These are phyloP conservation scores for Aschersonia sp. DNA, from an alignment of 2,329 filamentous ascomycete species.

Conservation along the genomic window DNA sequence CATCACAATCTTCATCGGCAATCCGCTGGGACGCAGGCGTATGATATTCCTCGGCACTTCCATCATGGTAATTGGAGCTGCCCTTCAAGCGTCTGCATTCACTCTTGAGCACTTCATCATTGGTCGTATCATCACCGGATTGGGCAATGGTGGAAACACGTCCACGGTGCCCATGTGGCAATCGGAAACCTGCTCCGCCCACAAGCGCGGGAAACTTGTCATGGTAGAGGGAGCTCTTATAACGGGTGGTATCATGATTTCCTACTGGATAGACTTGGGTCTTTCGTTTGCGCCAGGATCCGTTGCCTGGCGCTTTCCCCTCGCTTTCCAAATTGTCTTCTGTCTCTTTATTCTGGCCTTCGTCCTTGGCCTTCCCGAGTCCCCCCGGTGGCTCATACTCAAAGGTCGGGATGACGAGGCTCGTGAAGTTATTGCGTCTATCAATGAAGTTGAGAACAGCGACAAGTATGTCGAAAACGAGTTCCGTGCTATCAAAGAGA, in stretches of 20 bases:
- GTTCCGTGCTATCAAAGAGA: conserved; percentile 46
- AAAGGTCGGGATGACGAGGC: conserved; percentile 32
- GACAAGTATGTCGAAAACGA: conserved; percentile 45
- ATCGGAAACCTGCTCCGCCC: conserved; percentile 40
- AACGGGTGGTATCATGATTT: conserved; percentile 40
- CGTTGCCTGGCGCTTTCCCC: conserved; percentile 41
- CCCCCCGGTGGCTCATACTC: conserved; percentile 32
- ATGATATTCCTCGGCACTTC: conserved; percentile 45
- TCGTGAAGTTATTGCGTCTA: conserved; percentile 29
- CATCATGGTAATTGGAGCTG: conserved; percentile 43
- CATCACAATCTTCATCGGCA: conserved; percentile 51
- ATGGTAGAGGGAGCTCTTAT: conserved; percentile 47
- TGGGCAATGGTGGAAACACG: conserved; percentile 42
- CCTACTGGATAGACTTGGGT: conserved; percentile 47
- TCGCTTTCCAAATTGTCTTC: conserved; percentile 40
- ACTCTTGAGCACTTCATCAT: conserved; percentile 39
- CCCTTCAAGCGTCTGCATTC: conserved; percentile 43
- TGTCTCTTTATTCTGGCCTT: conserved; percentile 40
- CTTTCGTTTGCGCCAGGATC: conserved; percentile 32
- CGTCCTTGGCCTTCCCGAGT: conserved; percentile 39
- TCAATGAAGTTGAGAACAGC: conserved; percentile 38
- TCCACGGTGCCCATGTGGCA: conserved; percentile 47
- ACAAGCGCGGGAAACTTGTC: conserved; percentile 45
- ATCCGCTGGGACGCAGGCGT: conserved; percentile 42
- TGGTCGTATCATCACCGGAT: conserved; percentile 43